Evolutionary conservation across 1,139 yeast genomes (phyloP).

Genomic region (Candida sp.): DNA sequence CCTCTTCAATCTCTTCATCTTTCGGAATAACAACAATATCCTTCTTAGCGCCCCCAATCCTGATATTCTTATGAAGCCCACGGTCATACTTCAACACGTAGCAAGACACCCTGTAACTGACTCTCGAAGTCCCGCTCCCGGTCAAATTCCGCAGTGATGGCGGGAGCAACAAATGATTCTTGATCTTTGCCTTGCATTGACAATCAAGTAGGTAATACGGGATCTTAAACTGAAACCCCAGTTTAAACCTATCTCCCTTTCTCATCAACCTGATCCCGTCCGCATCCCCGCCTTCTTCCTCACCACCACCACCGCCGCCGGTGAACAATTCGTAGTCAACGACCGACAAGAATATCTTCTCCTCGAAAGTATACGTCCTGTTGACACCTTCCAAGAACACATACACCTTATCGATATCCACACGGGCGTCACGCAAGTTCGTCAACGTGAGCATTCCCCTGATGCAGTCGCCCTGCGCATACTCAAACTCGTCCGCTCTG

Average conservation of each 20-base stretch:
- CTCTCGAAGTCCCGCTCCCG: background rate
- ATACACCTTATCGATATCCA: constrained; percentile 9
- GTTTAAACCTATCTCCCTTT: background rate
- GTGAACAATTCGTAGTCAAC: constrained; percentile 10
- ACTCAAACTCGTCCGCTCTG: constrained; percentile 4
- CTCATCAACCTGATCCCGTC: background rate
- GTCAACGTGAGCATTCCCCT: constrained; percentile 6
- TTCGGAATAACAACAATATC: constrained; percentile 4
- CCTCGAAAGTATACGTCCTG: background rate
- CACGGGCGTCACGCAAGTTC: background rate
- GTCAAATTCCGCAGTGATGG: constrained; percentile 7
- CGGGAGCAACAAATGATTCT: constrained; percentile 10
- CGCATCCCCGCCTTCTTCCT: background rate
- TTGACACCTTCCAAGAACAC: constrained; percentile 11
- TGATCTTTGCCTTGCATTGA: constrained; percentile 7
- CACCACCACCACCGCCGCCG: background rate
- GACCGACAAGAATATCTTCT: constrained; percentile 9
- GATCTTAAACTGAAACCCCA: constrained; percentile 8
- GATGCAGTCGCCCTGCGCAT: constrained; percentile 10
- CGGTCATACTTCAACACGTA: constrained; percentile 4
- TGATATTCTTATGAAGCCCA: background rate
- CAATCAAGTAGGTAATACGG: constrained; percentile 12
- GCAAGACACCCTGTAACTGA: constrained; percentile 10
- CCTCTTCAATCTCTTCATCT: constrained; percentile 2
- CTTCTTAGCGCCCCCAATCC: background rate